phyloP scores from a whole-genome alignment of 768 basidiomycete genomes.

The Pluteus cervinus region DNA sequence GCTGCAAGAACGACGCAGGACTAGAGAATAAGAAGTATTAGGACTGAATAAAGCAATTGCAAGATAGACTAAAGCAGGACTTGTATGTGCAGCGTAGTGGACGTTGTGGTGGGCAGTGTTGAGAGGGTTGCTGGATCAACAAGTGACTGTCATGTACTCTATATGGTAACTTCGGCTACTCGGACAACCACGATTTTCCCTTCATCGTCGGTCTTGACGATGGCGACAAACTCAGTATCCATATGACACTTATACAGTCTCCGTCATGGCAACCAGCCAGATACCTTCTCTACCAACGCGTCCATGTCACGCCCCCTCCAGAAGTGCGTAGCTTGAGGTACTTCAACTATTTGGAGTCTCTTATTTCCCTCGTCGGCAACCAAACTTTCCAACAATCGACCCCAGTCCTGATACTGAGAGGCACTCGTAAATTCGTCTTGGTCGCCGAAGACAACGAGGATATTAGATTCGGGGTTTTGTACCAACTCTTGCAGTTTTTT shows the following conservation, averaged over 20 bases:
- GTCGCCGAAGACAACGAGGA: slow-evolving; percentile 66
- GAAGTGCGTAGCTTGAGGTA: slow-evolving; percentile 58
- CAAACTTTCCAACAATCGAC: slow-evolving; percentile 22
- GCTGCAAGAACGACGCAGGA: too few species aligned
- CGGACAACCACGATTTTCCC: too few species aligned
- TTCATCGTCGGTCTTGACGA: too few species aligned
- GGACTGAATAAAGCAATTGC: too few species aligned
- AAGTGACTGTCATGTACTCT: too few species aligned
- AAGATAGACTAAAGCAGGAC: too few species aligned
- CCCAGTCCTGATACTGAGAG: slow-evolving; percentile 53
- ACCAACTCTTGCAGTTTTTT: slow-evolving; percentile 45
- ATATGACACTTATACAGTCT: slow-evolving; percentile 8
- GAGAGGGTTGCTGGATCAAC: too few species aligned
- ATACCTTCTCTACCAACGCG: slow-evolving; percentile 21
- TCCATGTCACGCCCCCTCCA: slow-evolving; percentile 41
- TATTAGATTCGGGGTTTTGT: slow-evolving; percentile 34
- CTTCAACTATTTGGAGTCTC: slow-evolving; percentile 27
- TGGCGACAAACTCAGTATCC: too few species aligned
- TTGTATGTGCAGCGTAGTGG: too few species aligned
- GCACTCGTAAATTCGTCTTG: slow-evolving; percentile 64
- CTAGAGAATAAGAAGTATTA: too few species aligned
- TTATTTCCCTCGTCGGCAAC: slow-evolving; percentile 11
- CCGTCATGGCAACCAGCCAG: slow-evolving; percentile 29
- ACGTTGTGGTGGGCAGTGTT: too few species aligned
- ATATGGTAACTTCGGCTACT: too few species aligned